phyloP scores from a whole-genome alignment of 2,329 filamentous ascomycete species.

The Hypoxylon sp. region DNA sequence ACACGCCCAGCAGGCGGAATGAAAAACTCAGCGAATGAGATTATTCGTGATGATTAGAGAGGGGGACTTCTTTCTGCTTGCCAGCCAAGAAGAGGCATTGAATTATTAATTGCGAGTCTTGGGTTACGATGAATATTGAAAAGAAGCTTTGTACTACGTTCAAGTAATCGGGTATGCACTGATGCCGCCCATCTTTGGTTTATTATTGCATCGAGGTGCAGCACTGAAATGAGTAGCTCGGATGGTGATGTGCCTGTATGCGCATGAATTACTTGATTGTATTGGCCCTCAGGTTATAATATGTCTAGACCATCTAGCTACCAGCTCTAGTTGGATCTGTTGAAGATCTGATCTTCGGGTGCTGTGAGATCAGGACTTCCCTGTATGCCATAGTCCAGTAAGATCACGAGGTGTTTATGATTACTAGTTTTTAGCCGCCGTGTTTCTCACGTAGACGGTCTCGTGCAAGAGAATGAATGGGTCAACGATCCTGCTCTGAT shows the following conservation, averaged over 20 bases:
- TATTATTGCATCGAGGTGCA: background rate
- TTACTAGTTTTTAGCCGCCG: background rate
- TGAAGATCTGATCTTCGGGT: background rate
- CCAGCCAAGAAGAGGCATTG: conserved; percentile 22
- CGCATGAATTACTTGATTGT: background rate
- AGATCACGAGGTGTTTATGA: background rate
- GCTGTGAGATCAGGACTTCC: background rate
- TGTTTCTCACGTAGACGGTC: background rate
- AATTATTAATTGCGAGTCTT: conserved; percentile 30
- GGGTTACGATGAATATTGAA: conserved; percentile 35
- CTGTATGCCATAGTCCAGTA: background rate
- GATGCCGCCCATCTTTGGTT: background rate
- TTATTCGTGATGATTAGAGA: conserved; percentile 1
- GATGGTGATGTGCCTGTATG: conserved; percentile 4
- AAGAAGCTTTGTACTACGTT: conserved; percentile 14
- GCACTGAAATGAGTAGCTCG: conserved; percentile 2
- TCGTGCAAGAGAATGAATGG: background rate
- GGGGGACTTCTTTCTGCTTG: conserved; percentile 22
- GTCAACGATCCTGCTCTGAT: background rate
- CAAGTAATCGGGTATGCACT: conserved; percentile 1
- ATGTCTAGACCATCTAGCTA: background rate
- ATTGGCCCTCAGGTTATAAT: background rate
- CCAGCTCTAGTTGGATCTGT: background rate
- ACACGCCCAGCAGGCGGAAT: conserved; percentile 23
- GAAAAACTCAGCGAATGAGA: conserved; percentile 23